Conservation (phyloP, 306 rosid species). For the Vigna trinervia region DNA sequence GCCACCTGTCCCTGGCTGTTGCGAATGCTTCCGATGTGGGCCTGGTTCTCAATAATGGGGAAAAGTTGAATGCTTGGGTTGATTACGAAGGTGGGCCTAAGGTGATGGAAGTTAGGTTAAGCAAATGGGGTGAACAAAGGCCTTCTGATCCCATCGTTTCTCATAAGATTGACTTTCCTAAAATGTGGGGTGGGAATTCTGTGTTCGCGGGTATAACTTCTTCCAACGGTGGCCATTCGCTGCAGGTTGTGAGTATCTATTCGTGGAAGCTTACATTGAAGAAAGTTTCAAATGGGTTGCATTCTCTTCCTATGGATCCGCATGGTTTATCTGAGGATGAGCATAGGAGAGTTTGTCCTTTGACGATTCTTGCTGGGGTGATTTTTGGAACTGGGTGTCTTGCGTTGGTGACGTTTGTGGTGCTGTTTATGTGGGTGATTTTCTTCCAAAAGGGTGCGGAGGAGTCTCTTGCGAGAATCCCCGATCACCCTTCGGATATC, state of each 20-base stretch:
- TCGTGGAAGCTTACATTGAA: conserved; percentile 62
- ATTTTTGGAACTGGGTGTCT: conserved; percentile 69
- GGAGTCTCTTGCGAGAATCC: conserved; percentile 45
- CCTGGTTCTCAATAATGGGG: conserved; percentile 52
- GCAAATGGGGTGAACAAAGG: conserved; percentile 52
- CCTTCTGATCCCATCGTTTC: conserved; percentile 57
- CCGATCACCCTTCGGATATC: conserved; percentile 48
- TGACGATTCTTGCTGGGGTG: conserved; percentile 62
- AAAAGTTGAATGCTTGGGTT: conserved; percentile 65
- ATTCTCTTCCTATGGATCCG: conserved; percentile 65
- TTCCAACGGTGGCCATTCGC: conserved; percentile 47
- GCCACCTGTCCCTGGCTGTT: conserved; percentile 45
- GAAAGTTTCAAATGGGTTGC: conserved; percentile 47
- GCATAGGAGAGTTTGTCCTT: conserved; percentile 27
- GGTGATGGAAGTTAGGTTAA: conserved; percentile 58
- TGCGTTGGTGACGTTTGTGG: conserved; percentile 59
- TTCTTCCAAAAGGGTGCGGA: conserved; percentile 45
- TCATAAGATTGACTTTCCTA: conserved; percentile 55
- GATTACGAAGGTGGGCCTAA: conserved; percentile 64
- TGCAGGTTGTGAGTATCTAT: conserved; percentile 59
- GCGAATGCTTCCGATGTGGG: conserved; percentile 45
- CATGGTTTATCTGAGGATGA: conserved; percentile 23
- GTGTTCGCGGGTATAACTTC: conserved; percentile 66
- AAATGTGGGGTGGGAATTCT: conserved; percentile 52
- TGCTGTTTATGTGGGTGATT: conserved; percentile 70